Conservation (phyloP, 768 basidiomycete species). For the Auriculariales sp. region DNA sequence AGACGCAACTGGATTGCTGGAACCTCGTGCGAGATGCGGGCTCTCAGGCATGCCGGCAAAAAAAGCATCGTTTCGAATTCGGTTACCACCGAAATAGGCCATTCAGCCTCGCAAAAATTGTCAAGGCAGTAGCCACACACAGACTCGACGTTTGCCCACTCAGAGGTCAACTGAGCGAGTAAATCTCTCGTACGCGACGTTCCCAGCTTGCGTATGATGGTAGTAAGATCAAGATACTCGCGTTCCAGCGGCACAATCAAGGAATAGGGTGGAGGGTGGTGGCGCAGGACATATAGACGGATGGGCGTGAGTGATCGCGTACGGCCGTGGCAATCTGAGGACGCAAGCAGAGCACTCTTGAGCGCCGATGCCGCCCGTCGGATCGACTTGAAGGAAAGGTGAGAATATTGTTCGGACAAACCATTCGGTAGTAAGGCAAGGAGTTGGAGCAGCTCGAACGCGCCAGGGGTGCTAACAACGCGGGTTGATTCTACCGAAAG, state of each 20-base stretch:
- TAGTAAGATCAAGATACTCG: background rate
- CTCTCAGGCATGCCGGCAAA: background rate
- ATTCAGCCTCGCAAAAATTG: background rate
- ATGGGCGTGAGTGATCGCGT: background rate
- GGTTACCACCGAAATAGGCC: background rate
- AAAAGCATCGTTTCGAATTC: background rate
- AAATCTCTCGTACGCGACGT: background rate
- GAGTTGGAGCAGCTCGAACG: slow-evolving; percentile 11
- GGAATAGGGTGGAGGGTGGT: background rate
- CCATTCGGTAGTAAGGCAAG: slow-evolving; percentile 16
- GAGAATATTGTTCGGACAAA: background rate
- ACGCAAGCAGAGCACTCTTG: background rate
- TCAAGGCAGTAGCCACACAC: background rate
- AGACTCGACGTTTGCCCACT: background rate
- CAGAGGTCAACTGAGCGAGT: background rate
- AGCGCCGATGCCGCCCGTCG: background rate
- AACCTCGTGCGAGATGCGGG: background rate
- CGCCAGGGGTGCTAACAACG: slow-evolving; percentile 10
- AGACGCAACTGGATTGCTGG: too few relatives aligned
- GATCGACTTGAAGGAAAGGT: background rate
- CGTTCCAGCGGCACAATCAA: background rate
- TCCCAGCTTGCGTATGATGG: background rate
- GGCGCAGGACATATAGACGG: background rate
- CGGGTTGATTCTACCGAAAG: slow-evolving; percentile 12
- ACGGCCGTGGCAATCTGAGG: background rate